phyloP scores from a whole-genome alignment of 805 yeast genomes.

The Teunomyces kruisii region DNA sequence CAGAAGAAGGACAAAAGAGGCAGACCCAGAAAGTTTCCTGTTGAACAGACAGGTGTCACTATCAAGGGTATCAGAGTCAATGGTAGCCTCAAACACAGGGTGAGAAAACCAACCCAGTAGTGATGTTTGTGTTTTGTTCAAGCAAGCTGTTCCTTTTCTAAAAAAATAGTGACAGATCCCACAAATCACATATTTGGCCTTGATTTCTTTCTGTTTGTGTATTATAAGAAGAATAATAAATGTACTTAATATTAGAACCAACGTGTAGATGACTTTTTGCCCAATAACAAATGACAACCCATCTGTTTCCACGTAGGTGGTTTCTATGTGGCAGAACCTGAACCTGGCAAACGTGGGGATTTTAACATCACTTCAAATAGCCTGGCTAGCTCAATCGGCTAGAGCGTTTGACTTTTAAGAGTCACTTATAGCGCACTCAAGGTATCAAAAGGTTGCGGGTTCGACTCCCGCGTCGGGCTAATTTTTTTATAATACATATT shows the following conservation, averaged over 20 bases:
- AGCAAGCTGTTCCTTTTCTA: too few relatives aligned
- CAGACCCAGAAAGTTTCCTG: slow-evolving; percentile 50
- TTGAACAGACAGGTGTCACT: slow-evolving; percentile 45
- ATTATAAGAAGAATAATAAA: background rate
- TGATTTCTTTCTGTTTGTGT: background rate
- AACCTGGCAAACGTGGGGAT: too few relatives aligned
- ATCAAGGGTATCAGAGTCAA: slow-evolving; percentile 43
- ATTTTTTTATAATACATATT: background rate
- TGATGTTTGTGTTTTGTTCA: background rate
- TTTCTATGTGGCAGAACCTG: too few relatives aligned
- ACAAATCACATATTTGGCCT: background rate
- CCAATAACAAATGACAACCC: too few relatives aligned
- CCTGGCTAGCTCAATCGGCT: slow-evolving; percentile 9
- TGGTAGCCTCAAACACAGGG: slow-evolving; percentile 21
- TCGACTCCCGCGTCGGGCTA: slow-evolving; percentile 7
- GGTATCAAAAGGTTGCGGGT: slow-evolving; percentile 9
- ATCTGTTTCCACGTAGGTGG: too few relatives aligned
- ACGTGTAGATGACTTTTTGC: too few relatives aligned
- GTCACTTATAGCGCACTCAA: slow-evolving; percentile 1
- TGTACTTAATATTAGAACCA: too few relatives aligned
- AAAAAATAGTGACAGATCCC: too few relatives aligned
- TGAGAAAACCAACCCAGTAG: slow-evolving; percentile 4
- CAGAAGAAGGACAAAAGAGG: slow-evolving; percentile 47
- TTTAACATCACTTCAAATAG: background rate
- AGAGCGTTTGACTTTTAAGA: slow-evolving; percentile 8